Evolutionary conservation across 2,329 filamentous ascomycete genomes (phyloP), one percentile per base, ranked within the genome.

Genomic region (Thyridium curvatum): DNA sequence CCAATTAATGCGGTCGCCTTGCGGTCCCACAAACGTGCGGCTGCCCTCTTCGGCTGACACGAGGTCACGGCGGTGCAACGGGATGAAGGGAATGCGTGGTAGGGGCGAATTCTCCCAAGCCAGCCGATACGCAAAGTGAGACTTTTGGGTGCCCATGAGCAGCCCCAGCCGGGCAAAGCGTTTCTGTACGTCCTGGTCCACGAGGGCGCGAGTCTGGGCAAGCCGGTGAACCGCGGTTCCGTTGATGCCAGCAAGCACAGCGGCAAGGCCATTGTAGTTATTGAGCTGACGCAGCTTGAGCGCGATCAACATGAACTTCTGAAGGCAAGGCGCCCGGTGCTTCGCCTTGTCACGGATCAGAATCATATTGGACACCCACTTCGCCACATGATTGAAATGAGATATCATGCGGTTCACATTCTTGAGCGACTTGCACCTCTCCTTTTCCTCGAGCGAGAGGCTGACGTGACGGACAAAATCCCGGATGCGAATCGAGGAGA

Each of bases 191-290:
- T 82, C 74, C 7, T 74, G 63, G 2, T 85, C 74, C 4, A 97
- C 79, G 13, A 96, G 64, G 12, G 84, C 79, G 43, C 84, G 74
- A 0, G 93, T 97, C 51, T 89, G 84, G 0, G 75, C 68, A 2
- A 98, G 75, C 14, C 93, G 84, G 55, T 93, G 84, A 18, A 98
- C 83, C 1, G 89, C 81, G 3, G 86, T 86, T 42, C 86, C 85
- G 56, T 94, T 94, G 53, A 98, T 84, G 8, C 91, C 93, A 7
- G 93, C 91, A 41, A 98, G 77, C 29, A 98, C 80, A 8, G 93
- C 91, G n/a, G 90, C 91, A 2, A 98, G 71, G 0, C 89, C 86
- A 58, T 97, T 97, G 69, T 97, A 98, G 61, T 98, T 97, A 68
- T 97, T 96, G 45, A 95, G 67, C 54, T 90, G 83, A 30, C 93